Conservation (phyloP, 2,329 filamentous ascomycete species). For the Hypoxylon sp. region DNA sequence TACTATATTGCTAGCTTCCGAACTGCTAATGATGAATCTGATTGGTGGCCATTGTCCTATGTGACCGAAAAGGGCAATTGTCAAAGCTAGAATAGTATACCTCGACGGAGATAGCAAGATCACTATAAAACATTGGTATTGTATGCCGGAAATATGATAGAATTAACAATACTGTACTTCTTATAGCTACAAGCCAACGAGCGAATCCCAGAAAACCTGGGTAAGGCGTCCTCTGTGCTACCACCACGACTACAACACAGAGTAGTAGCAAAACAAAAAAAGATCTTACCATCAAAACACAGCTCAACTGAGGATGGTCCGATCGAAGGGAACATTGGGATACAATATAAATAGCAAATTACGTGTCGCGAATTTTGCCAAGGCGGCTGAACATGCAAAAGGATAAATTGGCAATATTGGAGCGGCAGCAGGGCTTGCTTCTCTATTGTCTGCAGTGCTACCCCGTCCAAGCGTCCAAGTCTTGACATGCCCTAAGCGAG, state of each 20-base stretch:
- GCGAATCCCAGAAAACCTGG: too few relatives aligned
- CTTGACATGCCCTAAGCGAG: slow-evolving; percentile 27
- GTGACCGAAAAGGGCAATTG: slow-evolving; percentile 26
- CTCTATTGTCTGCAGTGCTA: slow-evolving; percentile 36
- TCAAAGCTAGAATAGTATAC: not conserved
- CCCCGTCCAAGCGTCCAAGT: slow-evolving; percentile 18
- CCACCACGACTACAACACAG: too few relatives aligned
- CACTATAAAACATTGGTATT: not conserved
- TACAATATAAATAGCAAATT: slow-evolving; percentile 31
- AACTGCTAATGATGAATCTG: slow-evolving; percentile 11
- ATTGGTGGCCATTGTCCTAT: slow-evolving; percentile 15
- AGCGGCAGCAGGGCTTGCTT: slow-evolving; percentile 22
- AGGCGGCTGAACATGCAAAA: slow-evolving; percentile 44
- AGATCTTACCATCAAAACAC: slow-evolving; percentile 7
- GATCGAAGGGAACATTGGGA: slow-evolving; percentile 17
- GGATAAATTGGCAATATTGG: slow-evolving; percentile 39
- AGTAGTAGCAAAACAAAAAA: slow-evolving; percentile 2
- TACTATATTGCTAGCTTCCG: not conserved
- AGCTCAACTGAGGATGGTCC: slow-evolving; percentile 7
- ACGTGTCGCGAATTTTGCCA: slow-evolving; percentile 34
- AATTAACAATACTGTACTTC: too few relatives aligned
- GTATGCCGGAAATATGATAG: not conserved
- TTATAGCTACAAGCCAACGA: too few relatives aligned
- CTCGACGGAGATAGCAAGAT: not conserved
- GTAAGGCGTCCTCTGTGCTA: too few relatives aligned